A percentile compares a stretch with the other conserved stretches of the same genome.
phyloP scores from a whole-genome alignment of 2,329 filamentous ascomycete species.

The Leptographium radiaticola region DNA sequence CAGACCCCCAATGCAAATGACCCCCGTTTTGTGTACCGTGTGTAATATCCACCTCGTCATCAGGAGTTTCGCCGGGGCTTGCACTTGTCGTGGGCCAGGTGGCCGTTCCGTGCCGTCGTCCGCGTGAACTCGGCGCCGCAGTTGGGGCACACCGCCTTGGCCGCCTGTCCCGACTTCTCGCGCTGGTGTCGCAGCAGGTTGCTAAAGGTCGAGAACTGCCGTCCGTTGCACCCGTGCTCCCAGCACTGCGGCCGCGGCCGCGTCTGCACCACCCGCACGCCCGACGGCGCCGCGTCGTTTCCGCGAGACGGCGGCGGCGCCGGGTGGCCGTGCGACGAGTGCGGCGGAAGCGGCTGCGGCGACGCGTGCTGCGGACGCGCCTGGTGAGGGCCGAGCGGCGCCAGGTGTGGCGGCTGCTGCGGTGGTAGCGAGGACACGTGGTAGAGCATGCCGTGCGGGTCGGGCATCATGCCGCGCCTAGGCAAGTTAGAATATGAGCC shows the following conservation, averaged over 20 bases:
- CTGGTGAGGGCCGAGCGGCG: constrained; percentile 2
- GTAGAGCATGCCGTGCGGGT: constrained; percentile 18
- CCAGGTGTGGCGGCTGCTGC: background rate
- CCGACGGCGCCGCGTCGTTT: constrained; percentile 11
- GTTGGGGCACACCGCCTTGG: constrained; percentile 79
- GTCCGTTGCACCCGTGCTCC: constrained; percentile 93
- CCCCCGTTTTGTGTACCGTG: too few relatives aligned
- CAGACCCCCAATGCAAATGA: too few relatives aligned
- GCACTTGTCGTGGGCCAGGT: constrained; percentile 79
- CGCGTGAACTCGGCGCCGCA: constrained; percentile 90
- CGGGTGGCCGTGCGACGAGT: constrained; percentile 3
- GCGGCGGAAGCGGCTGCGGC: background rate
- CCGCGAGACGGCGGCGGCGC: background rate
- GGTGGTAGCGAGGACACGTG: constrained; percentile 15
- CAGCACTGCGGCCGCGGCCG: constrained; percentile 92
- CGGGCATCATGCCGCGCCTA: constrained; percentile 1
- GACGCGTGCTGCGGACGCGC: background rate
- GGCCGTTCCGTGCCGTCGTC: constrained; percentile 78
- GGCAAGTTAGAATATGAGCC: background rate
- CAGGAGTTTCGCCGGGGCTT: constrained; percentile 49
- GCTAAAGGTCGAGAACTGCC: constrained; percentile 93
- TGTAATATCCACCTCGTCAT: background rate
- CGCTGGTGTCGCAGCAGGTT: constrained; percentile 85
- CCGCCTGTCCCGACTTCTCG: constrained; percentile 83
- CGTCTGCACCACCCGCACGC: constrained; percentile 59